Base-by-base conservation (phyloP, 345 rosid species). In the Ricinus communis region DNA sequence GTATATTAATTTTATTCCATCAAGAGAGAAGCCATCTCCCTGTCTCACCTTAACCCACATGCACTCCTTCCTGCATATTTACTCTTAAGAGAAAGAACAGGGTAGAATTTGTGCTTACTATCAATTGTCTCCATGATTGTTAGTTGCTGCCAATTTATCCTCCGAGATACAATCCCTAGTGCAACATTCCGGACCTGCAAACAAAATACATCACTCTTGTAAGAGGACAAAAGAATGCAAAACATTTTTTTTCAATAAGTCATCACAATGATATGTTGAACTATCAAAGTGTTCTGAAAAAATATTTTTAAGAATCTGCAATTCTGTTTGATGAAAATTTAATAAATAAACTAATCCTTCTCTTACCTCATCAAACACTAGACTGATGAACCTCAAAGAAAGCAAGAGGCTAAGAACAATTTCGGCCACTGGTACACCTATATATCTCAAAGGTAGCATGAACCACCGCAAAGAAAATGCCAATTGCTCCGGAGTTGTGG, bases 401-500 rank as follows among this genome's bases (percentile, higher is more conserved):
- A 93, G 96, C 72, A 93, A 74, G 64, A 90, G 95, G 12, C 96
- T 91, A 61, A 94, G 97, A 62, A 82, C 79, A 33, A 91, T 88
- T 82, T 94, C 98, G 83, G 91, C 80, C 36, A 94, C 97, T 7
- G 97, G 97, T 62, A 88, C 96, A 73, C 97, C 91, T 21, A 91
- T 71, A 71, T 70, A 75, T 43, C 77, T 88, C 76, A 94, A 73
- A 41, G 97, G 97, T 66, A 83, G 82, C 88, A 91, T 81, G 80
- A 85, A 91, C 98, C 98, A 91, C 73, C 86, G 83, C 75, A 94
- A 79, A 74, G 95, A 88, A 76, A 84, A 86, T 0, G 97, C 96
- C 69, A 94, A 88, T 76, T 94, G 95, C 83, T 94, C 97, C 0
- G 98, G 98, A 15, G 95, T 86, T 41, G 97, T 94, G 69, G 98